Base-by-base conservation (phyloP, 805 yeast genomes). In the Sugiyamaella smithiae region DNA sequence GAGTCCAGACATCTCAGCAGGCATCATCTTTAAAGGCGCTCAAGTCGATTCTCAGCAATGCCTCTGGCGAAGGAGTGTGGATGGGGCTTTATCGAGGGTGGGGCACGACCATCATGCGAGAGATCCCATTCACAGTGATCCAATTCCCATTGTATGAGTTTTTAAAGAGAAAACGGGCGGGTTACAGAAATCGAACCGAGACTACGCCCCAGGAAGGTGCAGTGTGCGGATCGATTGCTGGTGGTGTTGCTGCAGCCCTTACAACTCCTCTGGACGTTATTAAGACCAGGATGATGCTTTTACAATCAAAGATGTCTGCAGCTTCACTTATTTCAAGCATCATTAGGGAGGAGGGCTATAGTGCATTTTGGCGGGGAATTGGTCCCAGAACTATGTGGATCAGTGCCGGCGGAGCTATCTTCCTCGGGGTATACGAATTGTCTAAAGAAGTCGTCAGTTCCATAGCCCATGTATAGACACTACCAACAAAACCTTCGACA, bases 351-450 rank as follows among this genome's bases (percentile, higher is more conserved):
- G 97, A 89, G 63, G 97, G 97, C 0, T 68, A 72, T 35, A 57
- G 63, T 5, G 88, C 85, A 0, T 88, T 93, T 56, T 77, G 80
- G 63, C 77, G 77, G 43, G 99, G 99, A 11, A 75, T 91, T 23
- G 97, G 96, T 0, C 98, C 99, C 3, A 76, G 99, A 65, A 90
- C 97, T 0, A 74, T 86, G 80, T 93, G 99, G 99, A 91, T 93
- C 49, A 84, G 95, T 69, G 93, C 95, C 3, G 99, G 99, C 17
- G 99, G 99, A 24, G 97, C 98, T 14, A 89, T 95, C 14, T 93
- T 95, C 71, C 72, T 93, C 49, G 99, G 99, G 3, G 87, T 88
- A 48, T 93, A 93, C 63, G 99, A 95, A 67, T 66, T 82, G 2
- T 66, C 61, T 38, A 59, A 54, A 42, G 40, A 51, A 4, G 31